Base-by-base conservation (phyloP, 768 basidiomycete genomes). In the Trametopsis cervina region DNA sequence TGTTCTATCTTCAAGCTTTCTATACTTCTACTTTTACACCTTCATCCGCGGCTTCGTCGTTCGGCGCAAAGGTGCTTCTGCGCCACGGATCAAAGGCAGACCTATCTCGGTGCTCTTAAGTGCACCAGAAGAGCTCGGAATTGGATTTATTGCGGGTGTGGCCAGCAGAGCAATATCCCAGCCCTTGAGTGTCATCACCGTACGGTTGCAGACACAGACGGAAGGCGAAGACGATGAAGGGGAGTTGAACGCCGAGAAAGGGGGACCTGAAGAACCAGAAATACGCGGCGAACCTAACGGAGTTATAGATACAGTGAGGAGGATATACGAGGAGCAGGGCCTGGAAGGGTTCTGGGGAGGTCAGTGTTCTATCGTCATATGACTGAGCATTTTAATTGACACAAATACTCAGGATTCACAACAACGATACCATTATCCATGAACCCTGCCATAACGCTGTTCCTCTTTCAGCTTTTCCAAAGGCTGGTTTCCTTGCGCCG, bases 1-100 rank as follows among this genome's bases (percentile, higher is more conserved):
- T 12, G 42, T 4, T 13, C 12, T 43, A 7, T 10, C 7, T 42
- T n/a, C 3, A 47, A 80, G 78, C 57, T 81, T 82, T 54, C 65
- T 80, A 46, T 82, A 80, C 55, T 81, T 78, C 53, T 78, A 78
- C 50, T 69, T 74, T 51, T 81, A 80, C 56, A 70, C 79, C 0
- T 70, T 73, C 50, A 66, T 81, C 1, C 69, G 68, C 2, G 66
- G 66, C 5, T 44, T 73, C 11, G 67, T 71, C 4, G 68, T 71
- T 1, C 66, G 66, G 7, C 60, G 71, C 17, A 62, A 46, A 47
- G 21, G 18, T 4, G n/a, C n/a, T 23, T 52, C 22, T 29, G 50
- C 17, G 21, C 41, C 4, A 18, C 44, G 22, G 20, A 25, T 44
- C 4, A 23, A 51, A 10, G 49, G 47, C 6, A 41, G 38, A 9